Conservation (phyloP, 2,329 filamentous ascomycete genomes). For the Stromatinia cepivora region DNA sequence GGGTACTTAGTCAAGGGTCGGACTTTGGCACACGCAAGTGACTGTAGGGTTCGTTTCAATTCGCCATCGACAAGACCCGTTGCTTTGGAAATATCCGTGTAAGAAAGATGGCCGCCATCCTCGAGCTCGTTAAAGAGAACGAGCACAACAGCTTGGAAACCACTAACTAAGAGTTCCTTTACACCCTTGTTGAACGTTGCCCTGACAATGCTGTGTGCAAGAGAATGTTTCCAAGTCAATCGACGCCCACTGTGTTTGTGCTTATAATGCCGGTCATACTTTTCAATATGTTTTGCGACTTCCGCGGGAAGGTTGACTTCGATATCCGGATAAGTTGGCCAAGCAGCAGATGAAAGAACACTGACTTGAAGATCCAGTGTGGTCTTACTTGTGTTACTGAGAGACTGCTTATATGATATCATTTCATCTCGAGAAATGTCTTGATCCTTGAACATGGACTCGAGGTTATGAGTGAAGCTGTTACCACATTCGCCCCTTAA, state of each 20-base stretch:
- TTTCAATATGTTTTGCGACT: constrained; percentile 72
- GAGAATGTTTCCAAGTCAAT: constrained; percentile 86
- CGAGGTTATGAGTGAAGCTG: constrained; percentile 93
- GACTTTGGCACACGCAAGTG: constrained; percentile 86
- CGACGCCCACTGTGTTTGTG: constrained; percentile 85
- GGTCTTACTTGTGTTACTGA: constrained; percentile 53
- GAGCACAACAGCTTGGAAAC: constrained; percentile 88
- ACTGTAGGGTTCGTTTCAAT: constrained; percentile 88
- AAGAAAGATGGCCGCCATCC: constrained; percentile 64
- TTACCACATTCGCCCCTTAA: constrained; percentile 91
- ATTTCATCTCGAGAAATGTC: constrained; percentile 92
- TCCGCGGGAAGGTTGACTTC: constrained; percentile 71
- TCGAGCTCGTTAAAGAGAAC: constrained; percentile 80
- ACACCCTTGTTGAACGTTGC: constrained; percentile 75
- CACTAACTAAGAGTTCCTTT: constrained; percentile 89
- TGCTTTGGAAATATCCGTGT: constrained; percentile 70
- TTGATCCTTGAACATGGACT: constrained; percentile 99
- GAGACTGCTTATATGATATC: constrained; percentile 73
- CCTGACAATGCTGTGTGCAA: constrained; percentile 87
- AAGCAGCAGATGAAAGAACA: constrained; percentile 86
- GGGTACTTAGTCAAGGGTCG: constrained; percentile 84
- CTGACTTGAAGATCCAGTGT: constrained; percentile 77
- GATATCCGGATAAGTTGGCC: constrained; percentile 84
- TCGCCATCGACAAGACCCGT: constrained; percentile 76
- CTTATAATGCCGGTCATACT: constrained; percentile 85